These are phyloP conservation scores for Elsinoe necatrix DNA, from an alignment of 2,329 filamentous ascomycete species.

Conservation along the genomic window DNA sequence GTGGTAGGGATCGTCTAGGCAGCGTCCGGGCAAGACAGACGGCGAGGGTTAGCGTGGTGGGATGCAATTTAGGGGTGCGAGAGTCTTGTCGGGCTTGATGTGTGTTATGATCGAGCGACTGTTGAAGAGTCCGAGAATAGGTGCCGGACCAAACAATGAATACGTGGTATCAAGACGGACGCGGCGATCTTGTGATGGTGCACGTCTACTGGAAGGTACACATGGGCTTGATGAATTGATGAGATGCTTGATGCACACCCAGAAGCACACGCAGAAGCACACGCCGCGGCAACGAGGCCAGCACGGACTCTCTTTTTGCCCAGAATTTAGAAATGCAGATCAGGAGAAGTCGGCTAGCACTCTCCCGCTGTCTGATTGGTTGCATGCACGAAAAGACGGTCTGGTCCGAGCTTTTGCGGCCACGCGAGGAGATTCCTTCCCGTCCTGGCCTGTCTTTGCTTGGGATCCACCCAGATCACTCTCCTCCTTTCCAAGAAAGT, in stretches of 20 bases:
- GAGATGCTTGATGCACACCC: too few relatives aligned
- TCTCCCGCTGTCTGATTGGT: background rate
- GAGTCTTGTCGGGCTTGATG: too few relatives aligned
- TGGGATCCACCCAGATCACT: too few relatives aligned
- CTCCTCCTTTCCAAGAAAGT: background rate
- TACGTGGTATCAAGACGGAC: background rate
- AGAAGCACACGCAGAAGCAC: slow-evolving; percentile 6
- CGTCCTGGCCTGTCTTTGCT: background rate
- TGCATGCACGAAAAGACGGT: background rate
- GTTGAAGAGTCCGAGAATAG: background rate
- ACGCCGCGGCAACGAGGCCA: background rate
- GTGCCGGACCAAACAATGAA: background rate
- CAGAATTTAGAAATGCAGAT: slow-evolving; percentile 3
- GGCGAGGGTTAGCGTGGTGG: background rate
- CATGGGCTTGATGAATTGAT: background rate
- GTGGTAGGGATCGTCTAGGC: slow-evolving; percentile 9
- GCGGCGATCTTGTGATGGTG: background rate
- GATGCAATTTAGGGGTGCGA: background rate
- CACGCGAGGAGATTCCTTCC: slow-evolving; percentile 2
- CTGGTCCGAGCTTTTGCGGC: background rate
- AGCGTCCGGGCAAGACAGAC: background rate
- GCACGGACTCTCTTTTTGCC: background rate
- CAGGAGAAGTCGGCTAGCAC: background rate
- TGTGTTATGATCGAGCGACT: slow-evolving; percentile 1
- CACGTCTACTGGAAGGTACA: too few relatives aligned